Percentiles rank a stretch among this genome's conserved stretches.
Evolutionary conservation across 148 eudicot species (phyloP).

Genomic region (Spergularia bocconei): DNA sequence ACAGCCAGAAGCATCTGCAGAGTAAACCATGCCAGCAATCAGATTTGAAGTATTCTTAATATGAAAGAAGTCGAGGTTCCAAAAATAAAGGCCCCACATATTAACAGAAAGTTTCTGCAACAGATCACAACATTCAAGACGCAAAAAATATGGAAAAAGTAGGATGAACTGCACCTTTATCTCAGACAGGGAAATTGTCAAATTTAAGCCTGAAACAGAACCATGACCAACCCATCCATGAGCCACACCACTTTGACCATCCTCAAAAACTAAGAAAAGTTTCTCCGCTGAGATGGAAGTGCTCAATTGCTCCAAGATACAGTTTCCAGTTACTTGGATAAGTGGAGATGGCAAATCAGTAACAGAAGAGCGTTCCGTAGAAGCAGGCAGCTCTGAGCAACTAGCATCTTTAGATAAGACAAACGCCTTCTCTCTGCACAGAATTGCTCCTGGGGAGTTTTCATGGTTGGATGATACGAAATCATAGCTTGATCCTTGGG

Average conservation of each 20-base stretch:
- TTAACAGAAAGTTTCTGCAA: background rate
- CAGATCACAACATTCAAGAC: background rate
- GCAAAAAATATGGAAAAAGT: background rate
- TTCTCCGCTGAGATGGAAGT: conserved; percentile 57
- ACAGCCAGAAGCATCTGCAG: conserved; percentile 62
- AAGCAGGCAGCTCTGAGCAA: conserved; percentile 37
- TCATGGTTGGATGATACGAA: conserved; percentile 29
- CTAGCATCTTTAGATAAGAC: conserved; percentile 36
- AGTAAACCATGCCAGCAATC: conserved; percentile 19
- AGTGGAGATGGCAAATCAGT: conserved; percentile 23
- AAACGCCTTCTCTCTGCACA: conserved; percentile 26
- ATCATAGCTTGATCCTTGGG: conserved; percentile 30
- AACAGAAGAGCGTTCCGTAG: conserved; percentile 30
- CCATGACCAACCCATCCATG: conserved; percentile 78
- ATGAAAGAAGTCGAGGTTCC: conserved; percentile 5
- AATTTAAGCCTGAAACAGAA: conserved; percentile 62
- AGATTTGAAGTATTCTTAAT: conserved; percentile 5
- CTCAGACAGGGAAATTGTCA: conserved; percentile 71
- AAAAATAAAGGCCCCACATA: conserved; percentile 8
- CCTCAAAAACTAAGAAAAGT: conserved; percentile 32
- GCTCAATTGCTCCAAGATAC: conserved; percentile 54
- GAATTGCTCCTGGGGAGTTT: conserved; percentile 26
- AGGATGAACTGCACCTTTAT: conserved; percentile 49
- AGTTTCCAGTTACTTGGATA: conserved; percentile 40
- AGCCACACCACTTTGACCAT: conserved; percentile 30